phyloP scores from a whole-genome alignment of 2,329 filamentous ascomycete genomes.

The Pseudogymnoascus sp. region DNA sequence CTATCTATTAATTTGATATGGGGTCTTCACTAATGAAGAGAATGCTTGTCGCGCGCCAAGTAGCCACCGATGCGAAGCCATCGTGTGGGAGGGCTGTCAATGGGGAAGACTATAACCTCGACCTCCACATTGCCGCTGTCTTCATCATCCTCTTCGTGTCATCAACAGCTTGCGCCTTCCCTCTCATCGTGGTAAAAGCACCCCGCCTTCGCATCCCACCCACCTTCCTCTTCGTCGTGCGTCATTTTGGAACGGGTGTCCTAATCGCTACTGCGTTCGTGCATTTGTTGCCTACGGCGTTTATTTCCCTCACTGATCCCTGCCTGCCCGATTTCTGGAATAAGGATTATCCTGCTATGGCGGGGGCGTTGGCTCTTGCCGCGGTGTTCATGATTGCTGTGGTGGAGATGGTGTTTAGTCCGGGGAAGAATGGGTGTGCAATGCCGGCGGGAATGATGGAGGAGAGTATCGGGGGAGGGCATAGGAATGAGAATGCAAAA shows the following conservation, averaged over 20 bases:
- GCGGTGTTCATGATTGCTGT: slow-evolving; percentile 40
- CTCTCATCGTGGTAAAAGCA: slow-evolving; percentile 11
- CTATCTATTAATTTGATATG: background rate
- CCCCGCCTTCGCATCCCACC: slow-evolving; percentile 39
- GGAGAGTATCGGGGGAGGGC: background rate
- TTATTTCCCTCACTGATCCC: slow-evolving; percentile 59
- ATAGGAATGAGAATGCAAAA: background rate
- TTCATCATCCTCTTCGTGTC: slow-evolving; percentile 13
- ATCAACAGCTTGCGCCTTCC: slow-evolving; percentile 10
- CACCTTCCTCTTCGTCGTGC: slow-evolving; percentile 57
- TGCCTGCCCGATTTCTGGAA: slow-evolving; percentile 46
- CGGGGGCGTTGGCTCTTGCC: slow-evolving; percentile 40
- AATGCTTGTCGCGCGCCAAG: background rate
- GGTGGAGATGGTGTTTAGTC: slow-evolving; percentile 50
- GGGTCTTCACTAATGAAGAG: background rate
- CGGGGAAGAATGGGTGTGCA: slow-evolving; percentile 18
- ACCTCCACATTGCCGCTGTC: slow-evolving; percentile 11
- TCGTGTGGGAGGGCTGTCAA: background rate
- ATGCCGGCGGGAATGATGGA: background rate
- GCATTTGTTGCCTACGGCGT: slow-evolving; percentile 59
- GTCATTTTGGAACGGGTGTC: slow-evolving; percentile 74
- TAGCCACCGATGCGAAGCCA: background rate
- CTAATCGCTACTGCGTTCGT: slow-evolving; percentile 78
- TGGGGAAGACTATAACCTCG: background rate
- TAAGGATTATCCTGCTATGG: slow-evolving; percentile 39